A percentile compares a stretch with the other conserved stretches of the same genome.
Conservation (phyloP, 495 filamentous ascomycete genomes). For the Cercophora scortea region DNA sequence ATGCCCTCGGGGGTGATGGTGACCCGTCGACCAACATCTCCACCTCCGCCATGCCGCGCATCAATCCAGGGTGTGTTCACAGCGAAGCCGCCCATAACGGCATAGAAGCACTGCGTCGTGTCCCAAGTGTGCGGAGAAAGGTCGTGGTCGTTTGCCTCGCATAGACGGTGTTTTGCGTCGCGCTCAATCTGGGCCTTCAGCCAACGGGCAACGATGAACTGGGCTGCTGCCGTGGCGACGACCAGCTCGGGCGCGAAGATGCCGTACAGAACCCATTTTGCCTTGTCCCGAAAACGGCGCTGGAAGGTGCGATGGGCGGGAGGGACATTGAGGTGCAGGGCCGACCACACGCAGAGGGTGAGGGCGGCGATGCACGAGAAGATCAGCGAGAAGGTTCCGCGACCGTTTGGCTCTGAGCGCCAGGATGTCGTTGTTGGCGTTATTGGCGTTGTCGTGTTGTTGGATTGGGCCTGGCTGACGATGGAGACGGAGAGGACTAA, state of each 20-base stretch:
- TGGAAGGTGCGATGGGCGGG: background rate
- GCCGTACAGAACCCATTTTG: slow-evolving; percentile 9
- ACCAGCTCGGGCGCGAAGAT: slow-evolving; percentile 11
- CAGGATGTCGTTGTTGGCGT: background rate
- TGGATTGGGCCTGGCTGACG: background rate
- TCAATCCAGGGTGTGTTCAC: background rate
- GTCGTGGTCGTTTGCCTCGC: too few relatives aligned
- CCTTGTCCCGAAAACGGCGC: background rate
- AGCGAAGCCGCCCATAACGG: slow-evolving; percentile 2
- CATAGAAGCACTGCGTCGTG: slow-evolving; percentile 1
- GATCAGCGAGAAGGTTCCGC: slow-evolving; percentile 6
- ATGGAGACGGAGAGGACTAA: background rate
- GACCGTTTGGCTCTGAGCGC: slow-evolving; percentile 6
- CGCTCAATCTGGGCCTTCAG: background rate
- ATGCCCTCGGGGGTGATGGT: background rate
- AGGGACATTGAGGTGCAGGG: slow-evolving; percentile 12
- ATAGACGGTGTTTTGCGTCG: background rate
- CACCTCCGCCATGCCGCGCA: background rate
- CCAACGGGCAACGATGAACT: slow-evolving; percentile 2
- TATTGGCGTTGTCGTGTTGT: background rate
- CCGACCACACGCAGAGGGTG: slow-evolving; percentile 12
- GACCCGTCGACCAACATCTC: background rate
- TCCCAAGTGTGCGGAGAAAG: background rate
- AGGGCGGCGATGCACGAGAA: slow-evolving; percentile 6
- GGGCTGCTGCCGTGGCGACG: slow-evolving; percentile 3